These are phyloP conservation scores for Teunomyces pallodes DNA, from an alignment of 805 yeast genomes.

Conservation along the genomic window DNA sequence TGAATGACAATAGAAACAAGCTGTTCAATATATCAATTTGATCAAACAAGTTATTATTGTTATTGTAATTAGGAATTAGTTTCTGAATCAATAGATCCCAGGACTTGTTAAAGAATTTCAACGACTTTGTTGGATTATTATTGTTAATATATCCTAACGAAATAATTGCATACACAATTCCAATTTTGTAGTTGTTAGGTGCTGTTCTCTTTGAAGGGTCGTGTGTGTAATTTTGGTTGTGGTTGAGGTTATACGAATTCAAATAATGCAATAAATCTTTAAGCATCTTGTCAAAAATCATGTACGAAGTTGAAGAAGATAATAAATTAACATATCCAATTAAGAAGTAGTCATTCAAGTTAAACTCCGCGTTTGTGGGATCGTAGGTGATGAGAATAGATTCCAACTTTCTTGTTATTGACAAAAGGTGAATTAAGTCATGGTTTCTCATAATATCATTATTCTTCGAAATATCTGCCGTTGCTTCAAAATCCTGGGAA, in stretches of 20 bases:
- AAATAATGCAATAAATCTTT: conserved; percentile 22
- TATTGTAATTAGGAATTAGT: conserved; percentile 33
- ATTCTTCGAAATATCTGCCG: not conserved
- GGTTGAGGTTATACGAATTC: conserved; percentile 14
- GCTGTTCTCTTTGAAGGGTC: conserved; percentile 7
- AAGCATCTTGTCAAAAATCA: conserved; percentile 19
- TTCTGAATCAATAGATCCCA: conserved; percentile 43
- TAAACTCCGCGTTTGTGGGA: conserved; percentile 7
- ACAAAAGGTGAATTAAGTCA: conserved; percentile 27
- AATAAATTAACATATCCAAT: conserved; percentile 28
- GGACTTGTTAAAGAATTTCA: conserved; percentile 39
- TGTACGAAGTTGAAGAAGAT: conserved; percentile 9
- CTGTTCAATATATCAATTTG: conserved; percentile 44
- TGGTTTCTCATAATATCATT: conserved; percentile 6
- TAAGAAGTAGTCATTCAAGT: conserved; percentile 27
- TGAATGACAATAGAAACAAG: conserved; percentile 42
- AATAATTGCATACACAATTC: conserved; percentile 42
- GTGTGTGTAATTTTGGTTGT: conserved; percentile 4
- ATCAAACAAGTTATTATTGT: conserved; percentile 22
- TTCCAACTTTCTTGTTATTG: conserved; percentile 27
- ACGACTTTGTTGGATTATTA: conserved; percentile 28
- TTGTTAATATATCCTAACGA: conserved; percentile 40
- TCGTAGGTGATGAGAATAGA: conserved; percentile 13
- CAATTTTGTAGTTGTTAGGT: conserved; percentile 34
- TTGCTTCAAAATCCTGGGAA: not conserved